Conservation (phyloP, 75 land plant species). For the Ceratopteris richardii region DNA sequence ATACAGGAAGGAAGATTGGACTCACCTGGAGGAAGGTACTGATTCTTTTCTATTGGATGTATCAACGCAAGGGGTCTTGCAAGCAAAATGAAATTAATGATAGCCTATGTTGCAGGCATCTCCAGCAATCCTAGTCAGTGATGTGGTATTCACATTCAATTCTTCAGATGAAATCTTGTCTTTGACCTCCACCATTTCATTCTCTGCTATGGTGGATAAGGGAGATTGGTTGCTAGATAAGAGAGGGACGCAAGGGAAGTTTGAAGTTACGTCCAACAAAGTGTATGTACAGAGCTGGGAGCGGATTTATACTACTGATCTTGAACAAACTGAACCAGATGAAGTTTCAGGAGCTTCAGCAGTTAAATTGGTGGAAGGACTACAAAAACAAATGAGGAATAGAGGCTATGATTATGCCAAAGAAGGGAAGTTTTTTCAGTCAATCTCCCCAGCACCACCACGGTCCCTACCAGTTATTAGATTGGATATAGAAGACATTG, state of each 20-base stretch:
- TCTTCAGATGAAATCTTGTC: constrained; percentile 17
- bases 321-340: constrained; percentile 1
- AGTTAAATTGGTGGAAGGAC: background rate
- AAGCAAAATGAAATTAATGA: background rate
- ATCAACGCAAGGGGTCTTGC: background rate
- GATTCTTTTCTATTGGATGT: background rate
- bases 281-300: constrained; percentile 35
- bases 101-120: constrained; percentile 26
- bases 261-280: constrained; percentile 27
- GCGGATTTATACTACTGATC: constrained; percentile 38
- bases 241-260: constrained; percentile 40
- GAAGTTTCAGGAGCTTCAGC: background rate
- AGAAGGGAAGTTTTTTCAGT: constrained; percentile 7
- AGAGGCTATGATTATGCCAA: background rate
- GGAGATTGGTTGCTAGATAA: constrained; percentile 71
- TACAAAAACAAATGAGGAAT: background rate
- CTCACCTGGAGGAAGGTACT: constrained; percentile 62
- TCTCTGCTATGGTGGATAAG: constrained; percentile 32
- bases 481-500: constrained; percentile 46
- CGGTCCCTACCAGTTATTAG: constrained; percentile 56
- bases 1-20: constrained; percentile 78
- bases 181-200: constrained; percentile 32
- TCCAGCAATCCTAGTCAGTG: constrained; percentile 52
- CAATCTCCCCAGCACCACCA: constrained; percentile 38
- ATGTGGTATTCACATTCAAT: constrained; percentile 37